Base-by-base conservation (phyloP, 2,329 filamentous ascomycete species). In the Dothideomycetidae sp. region DNA sequence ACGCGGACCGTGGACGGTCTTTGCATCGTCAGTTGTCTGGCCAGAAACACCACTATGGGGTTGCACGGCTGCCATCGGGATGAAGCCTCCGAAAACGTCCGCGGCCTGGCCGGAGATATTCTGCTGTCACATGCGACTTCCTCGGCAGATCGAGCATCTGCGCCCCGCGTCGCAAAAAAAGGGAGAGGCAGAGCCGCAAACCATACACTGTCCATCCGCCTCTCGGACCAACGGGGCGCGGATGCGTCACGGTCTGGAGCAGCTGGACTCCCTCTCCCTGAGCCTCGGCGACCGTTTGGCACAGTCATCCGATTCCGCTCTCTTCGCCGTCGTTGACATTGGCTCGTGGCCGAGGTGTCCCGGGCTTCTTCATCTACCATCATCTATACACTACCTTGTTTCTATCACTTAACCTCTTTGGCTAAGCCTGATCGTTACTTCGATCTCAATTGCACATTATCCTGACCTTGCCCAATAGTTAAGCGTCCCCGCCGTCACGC, bases 231-330 rank as follows among this genome's bases (percentile, higher is more conserved):
- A 37, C 19, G 35, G 35, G 35, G 13, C 31, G n/a, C 11, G 19
- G 9, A 29, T 38, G 36, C 36, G 36, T 38, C 30, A 38, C 29
- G 28, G 29, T 15, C 34, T 14, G 26, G 18, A 5, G 7, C 16
- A 15, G 16, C 7, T 11, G n/a, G 10, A 15, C 9, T 10, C 31
- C 34, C 18, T 21, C 26, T 37, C 15, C 26, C 36, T 31, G 29
- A 32, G 36, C 36, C 36, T 38, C 36, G 36, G 36, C 31, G 36
- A 29, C 31, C 36, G 36, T 38, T 38, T 38, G 36, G n/a, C n/a
- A n/a, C n/a, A n/a, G n/a, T n/a, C n/a, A 38, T 29, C 36, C 29
- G 17, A 30, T 33, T 17, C 36, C 36, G 21, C n/a, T 26, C 7
- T 26, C 21, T n/a, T 26, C 21, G n/a, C 28, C 18, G 23, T 19